A percentile compares a stretch with the other conserved stretches of the same genome.
phyloP scores from a whole-genome alignment of 2,329 filamentous ascomycete genomes.

The Xylariales sp. region DNA sequence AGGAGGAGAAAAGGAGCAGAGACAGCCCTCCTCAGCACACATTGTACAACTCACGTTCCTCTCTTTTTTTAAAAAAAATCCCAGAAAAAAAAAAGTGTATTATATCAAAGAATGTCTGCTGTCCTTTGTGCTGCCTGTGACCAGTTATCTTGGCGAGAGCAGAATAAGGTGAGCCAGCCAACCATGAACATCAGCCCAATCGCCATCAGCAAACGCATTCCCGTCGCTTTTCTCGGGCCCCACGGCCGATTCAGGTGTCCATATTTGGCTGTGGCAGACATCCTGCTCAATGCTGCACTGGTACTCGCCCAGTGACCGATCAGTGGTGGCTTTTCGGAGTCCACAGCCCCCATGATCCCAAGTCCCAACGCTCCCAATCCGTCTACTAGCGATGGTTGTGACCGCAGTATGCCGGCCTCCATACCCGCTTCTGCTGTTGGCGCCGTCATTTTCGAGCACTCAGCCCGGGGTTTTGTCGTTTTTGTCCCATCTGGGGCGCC shows the following conservation, averaged over 20 bases:
- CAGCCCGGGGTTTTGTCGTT: too few relatives aligned
- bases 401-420: not conserved
- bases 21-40: conserved; percentile 9
- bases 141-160: conserved; percentile 3
- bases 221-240: conserved; percentile 16
- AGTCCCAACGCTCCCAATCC: conserved; percentile 1
- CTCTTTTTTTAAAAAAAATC: too few relatives aligned
- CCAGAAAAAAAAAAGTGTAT: too few relatives aligned
- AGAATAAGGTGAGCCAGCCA: conserved; percentile 12
- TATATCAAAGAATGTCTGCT: too few relatives aligned
- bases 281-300: too few relatives aligned
- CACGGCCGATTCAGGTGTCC: too few relatives aligned
- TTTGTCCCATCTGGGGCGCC: too few relatives aligned
- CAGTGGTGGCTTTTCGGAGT: conserved; percentile 16
- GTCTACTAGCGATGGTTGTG: not conserved
- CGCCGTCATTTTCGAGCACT: not conserved
- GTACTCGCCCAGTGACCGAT: too few relatives aligned
- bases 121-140: too few relatives aligned
- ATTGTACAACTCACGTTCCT: conserved; percentile 8
- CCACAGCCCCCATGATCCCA: conserved; percentile 4
- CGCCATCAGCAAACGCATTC: conserved; percentile 22
- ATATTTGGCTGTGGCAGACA: too few relatives aligned
- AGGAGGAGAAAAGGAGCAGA: conserved; percentile 6
- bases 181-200: conserved; percentile 25
- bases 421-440: not conserved